Evolutionary conservation across 2,329 filamentous ascomycete species (phyloP), one percentile per base, ranked within the genome.

Genomic region (Colletotrichum sp.): DNA sequence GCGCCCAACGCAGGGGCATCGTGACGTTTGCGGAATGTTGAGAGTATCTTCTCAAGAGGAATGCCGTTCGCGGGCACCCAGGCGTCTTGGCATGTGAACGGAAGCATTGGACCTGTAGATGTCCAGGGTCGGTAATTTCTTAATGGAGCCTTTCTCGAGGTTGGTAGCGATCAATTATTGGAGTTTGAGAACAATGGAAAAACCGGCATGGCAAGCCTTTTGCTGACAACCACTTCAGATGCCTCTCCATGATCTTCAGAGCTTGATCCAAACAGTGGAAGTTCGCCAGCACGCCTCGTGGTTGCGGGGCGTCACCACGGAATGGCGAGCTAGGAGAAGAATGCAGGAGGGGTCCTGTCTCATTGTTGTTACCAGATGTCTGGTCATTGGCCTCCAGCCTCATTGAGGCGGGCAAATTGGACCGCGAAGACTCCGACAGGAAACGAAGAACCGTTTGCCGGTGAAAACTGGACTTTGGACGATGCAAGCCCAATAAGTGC

Each of bases 1-100:
- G 39, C 52, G 32, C 30, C n/a, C 44, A 30, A 26, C 69, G 32
- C 55, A 72, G 72, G 69, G 64, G 28, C 70, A 69, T 30, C 59
- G 30, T 36, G 44, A 65, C 34, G 73, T 60, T 72, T 69, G 57
- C 57, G 64, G 49, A 26, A 21, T 21, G 12, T n/a, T 30, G 49
- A 26, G 39, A 44, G 32, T 39, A 44, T 59, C 44, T 44, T 10
- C 57, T 21, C 9, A 24, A 26, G 9, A 57, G 8, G 10, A 68
- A 62, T 52, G 64, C 64, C 63, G 70, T 39, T 76, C 30, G 49
- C 70, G 10, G 1, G 59, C 24, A 15, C 60, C 7, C 13, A 6
- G 18, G n/a, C 30, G 57, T 32, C 69, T 49, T 36, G 52, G 26
- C 52, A 69, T 69, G 39, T 34, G 32, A 59, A 57, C 36, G 68